Base-by-base conservation (phyloP, 345 rosid species). In the Nasturtium officinale region DNA sequence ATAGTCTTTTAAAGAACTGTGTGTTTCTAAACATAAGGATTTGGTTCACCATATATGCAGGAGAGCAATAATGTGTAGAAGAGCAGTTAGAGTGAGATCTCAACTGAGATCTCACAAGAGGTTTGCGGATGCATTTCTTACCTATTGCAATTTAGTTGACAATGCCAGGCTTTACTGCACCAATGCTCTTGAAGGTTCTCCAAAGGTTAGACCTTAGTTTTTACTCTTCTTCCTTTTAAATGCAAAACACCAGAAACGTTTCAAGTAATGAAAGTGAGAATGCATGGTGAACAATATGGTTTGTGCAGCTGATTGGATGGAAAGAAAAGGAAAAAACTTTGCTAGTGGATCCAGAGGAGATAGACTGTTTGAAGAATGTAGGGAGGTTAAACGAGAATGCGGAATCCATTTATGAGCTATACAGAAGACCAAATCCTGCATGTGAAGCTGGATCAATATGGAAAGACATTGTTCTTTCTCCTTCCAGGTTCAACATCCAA, bases 381-480 rank as follows among this genome's bases (percentile, higher is more conserved):
- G 86, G 85, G 45, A 77, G 78, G 37, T 77, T 96, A 83, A 90
- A 92, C 51, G 97, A 89, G 76, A 78, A 82, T 26, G 97, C 99
- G 0, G 89, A 90, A 4, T 90, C 97, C 2, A 89, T 96, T 26
- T 84, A 90, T 26, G 86, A 89, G 57, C 89, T 94, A 48, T 88
- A 91, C 84, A 79, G 69, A 71, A 46, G 67, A 33, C 97, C 98
- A 9, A 86, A 89, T 66, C 96, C 97, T 9, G 88, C 86, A 13
- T 81, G 86, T 45, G 73, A 78, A 77, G 81, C 82, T 40, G 96
- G 98, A 42, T 94, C 98, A 0, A 83, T 94, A 57, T 94, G 98
- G 97, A 91, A 94, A 79, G 97, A 94, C 82, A 91, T 94, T 45
- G 96, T 94, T 46, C 66, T 89, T 26, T 94, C 97, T 3, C 97